Conservation (phyloP, 352 stramenopile genomes). For the Globisporangium abappressorium region DNA sequence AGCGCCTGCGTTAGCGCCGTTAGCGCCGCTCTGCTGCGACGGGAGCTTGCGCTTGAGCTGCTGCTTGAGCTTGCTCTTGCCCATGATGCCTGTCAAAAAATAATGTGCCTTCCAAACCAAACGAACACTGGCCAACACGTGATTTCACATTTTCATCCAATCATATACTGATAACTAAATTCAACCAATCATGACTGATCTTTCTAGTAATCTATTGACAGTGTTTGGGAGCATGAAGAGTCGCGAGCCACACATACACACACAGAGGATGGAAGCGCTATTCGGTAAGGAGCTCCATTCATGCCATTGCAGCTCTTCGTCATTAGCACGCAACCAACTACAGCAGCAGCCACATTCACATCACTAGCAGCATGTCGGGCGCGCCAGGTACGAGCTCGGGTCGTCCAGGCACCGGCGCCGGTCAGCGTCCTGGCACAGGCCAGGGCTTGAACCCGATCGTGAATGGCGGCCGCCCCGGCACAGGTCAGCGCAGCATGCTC, state of each 20-base stretch:
- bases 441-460: slow-evolving; percentile 64
- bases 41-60: slow-evolving; percentile 25
- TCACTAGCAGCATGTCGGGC: slow-evolving; percentile 23
- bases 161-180: not conserved
- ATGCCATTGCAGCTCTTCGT: not conserved
- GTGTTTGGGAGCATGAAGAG: not conserved
- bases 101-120: not conserved
- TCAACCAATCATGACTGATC: not conserved
- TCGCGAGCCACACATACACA: not conserved
- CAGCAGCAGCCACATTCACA: not conserved
- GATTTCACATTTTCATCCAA: slow-evolving; percentile 1
- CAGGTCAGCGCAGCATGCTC: slow-evolving; percentile 45
- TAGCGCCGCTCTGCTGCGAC: not conserved
- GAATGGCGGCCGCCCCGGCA: slow-evolving; percentile 39
- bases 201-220: not conserved
- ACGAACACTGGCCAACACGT: not conserved
- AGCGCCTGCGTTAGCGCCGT: not conserved
- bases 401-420: slow-evolving; percentile 48
- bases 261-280: no score
- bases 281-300: not conserved
- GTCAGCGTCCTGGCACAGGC: slow-evolving; percentile 49
- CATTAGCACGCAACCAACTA: not conserved
- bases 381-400: slow-evolving; percentile 55
- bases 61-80: slow-evolving; percentile 45
- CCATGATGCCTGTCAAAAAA: slow-evolving; percentile 23